Evolutionary conservation across 345 rosid species (phyloP).

Genomic region (Clausena lansium): DNA sequence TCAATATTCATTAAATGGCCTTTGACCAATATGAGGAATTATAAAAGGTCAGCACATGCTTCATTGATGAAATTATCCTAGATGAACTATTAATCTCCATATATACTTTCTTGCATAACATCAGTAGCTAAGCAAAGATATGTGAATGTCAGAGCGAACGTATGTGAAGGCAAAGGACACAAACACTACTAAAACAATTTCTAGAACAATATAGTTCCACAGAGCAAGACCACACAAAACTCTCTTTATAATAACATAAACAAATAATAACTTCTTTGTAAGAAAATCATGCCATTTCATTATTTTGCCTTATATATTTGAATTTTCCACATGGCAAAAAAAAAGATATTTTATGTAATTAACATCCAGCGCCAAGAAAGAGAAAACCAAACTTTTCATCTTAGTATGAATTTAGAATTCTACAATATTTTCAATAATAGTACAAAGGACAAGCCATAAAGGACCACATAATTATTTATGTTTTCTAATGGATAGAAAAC

Average conservation of each 20-base stretch:
- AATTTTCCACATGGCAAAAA: not conserved
- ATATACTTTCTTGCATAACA: slow-evolving; percentile 53
- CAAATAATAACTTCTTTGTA: not conserved
- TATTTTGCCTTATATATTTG: not conserved
- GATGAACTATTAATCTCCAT: slow-evolving; percentile 18
- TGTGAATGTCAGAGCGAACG: slow-evolving; percentile 4
- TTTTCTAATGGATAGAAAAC: too few species aligned
- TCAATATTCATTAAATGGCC: slow-evolving; percentile 57
- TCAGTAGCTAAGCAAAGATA: not conserved
- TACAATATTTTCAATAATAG: too few species aligned
- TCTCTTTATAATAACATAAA: not conserved
- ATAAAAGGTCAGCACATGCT: slow-evolving; percentile 50
- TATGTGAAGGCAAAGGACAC: slow-evolving; percentile 7
- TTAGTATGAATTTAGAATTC: too few species aligned
- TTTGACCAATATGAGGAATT: slow-evolving; percentile 60
- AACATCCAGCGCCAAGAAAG: too few species aligned
- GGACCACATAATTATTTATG: too few species aligned
- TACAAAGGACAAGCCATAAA: too few species aligned
- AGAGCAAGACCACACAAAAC: not conserved
- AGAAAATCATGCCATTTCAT: too few species aligned
- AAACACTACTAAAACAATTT: not conserved
- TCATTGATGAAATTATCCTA: slow-evolving; percentile 51
- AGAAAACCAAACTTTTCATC: too few species aligned
- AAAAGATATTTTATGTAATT: too few species aligned
- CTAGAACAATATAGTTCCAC: slow-evolving; percentile 2